phyloP scores from a whole-genome alignment of 441 rosid genomes.

The Flueggea neowawraea region DNA sequence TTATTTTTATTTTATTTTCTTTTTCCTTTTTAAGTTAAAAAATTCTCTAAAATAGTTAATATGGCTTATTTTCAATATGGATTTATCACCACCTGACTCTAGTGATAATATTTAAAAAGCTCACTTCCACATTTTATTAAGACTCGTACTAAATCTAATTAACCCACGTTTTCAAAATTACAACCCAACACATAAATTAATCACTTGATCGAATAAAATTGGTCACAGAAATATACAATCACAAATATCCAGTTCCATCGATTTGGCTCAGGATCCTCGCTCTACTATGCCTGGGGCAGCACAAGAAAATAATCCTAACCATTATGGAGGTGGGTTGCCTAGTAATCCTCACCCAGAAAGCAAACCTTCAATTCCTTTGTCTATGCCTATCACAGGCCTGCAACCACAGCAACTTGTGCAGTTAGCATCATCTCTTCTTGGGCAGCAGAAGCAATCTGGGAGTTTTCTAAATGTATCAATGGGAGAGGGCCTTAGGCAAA shows the following conservation, averaged over 20 bases:
- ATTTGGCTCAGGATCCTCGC: slow-evolving; percentile 27
- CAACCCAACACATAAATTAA: too few species aligned
- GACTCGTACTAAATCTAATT: too few species aligned
- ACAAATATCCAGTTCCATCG: slow-evolving; percentile 27
- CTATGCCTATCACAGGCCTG: slow-evolving; percentile 40
- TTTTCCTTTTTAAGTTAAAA: too few species aligned
- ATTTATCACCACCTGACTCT: too few species aligned
- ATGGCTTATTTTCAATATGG: too few species aligned
- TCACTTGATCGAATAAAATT: too few species aligned
- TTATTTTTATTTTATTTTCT: too few species aligned
- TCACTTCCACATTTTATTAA: too few species aligned
- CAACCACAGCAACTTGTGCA: slow-evolving; percentile 75
- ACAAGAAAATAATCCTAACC: slow-evolving; percentile 33
- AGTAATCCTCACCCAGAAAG: slow-evolving; percentile 23
- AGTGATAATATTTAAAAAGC: too few species aligned
- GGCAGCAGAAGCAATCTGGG: slow-evolving; percentile 55
- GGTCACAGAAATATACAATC: slow-evolving; percentile 33
- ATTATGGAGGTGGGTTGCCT: slow-evolving; percentile 23
- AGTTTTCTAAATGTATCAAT: slow-evolving; percentile 29
- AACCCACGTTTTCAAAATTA: too few species aligned
- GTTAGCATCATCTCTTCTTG: slow-evolving; percentile 64
- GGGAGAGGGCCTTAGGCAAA: slow-evolving; percentile 34
- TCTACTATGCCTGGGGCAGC: slow-evolving; percentile 27
- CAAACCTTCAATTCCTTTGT: slow-evolving; percentile 17
- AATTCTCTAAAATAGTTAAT: too few species aligned